Conservation (phyloP, 176 grass and related monocot species). For the Saccharum spontaneum region DNA sequence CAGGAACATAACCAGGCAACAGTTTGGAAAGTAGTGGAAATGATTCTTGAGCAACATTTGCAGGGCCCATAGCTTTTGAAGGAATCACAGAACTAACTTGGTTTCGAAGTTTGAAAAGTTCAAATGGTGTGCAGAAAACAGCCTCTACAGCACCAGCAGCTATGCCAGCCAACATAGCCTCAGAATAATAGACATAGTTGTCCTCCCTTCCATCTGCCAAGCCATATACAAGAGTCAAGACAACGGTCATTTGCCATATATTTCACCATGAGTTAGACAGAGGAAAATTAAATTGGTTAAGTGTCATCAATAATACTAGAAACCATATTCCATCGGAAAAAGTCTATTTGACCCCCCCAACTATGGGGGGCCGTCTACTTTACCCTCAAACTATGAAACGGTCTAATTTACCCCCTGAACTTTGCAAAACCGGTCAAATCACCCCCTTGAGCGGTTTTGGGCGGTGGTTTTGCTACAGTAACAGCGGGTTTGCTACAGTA, state of each 20-base stretch:
- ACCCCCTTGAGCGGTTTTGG: too few relatives aligned
- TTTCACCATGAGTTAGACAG: neutral
- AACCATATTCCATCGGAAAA: too few relatives aligned
- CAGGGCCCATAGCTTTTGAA: slow-evolving; percentile 35
- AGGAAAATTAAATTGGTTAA: neutral
- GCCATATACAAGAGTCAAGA: slow-evolving; percentile 24
- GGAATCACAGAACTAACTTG: slow-evolving; percentile 68
- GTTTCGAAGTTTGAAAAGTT: slow-evolving; percentile 76
- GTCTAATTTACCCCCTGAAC: too few relatives aligned
- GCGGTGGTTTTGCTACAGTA: too few relatives aligned
- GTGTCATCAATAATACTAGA: neutral
- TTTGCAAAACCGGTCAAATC: too few relatives aligned
- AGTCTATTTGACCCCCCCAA: too few relatives aligned
- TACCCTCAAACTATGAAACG: too few relatives aligned
- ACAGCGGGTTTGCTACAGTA: too few relatives aligned
- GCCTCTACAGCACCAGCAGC: slow-evolving; percentile 68
- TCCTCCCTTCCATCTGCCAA: slow-evolving; percentile 86
- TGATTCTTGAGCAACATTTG: slow-evolving; percentile 37
- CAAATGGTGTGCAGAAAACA: slow-evolving; percentile 83
- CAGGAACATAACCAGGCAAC: slow-evolving; percentile 71
- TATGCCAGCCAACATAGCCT: slow-evolving; percentile 85
- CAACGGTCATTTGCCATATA: slow-evolving; percentile 3
- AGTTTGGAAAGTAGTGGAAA: slow-evolving; percentile 66
- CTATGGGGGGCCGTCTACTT: too few relatives aligned
- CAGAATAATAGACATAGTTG: slow-evolving; percentile 76